Evolutionary conservation across 805 yeast species (phyloP), one percentile per base, ranked within the genome.

Genomic region (Spathaspora passalidarum): DNA sequence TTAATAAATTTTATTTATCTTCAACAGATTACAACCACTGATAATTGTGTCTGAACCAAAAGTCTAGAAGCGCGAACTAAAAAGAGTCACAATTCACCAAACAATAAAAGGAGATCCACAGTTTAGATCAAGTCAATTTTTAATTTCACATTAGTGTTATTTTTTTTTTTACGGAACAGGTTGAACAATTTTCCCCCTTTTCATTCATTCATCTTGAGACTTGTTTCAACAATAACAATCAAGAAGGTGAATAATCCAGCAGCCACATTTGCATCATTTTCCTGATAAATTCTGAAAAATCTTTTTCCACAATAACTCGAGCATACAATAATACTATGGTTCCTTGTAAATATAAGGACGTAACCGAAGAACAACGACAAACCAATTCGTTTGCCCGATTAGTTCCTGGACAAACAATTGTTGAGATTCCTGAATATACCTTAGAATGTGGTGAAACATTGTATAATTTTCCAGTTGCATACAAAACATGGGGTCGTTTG

Each of bases 401-500:
- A 44, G 96, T 94, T 9, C 72, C 79, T 18, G 85, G 82, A 38
- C 99, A 94, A 66, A 78, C 80, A 23, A 81, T 88, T 14, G 88
- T 86, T 10, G 83, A 86, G 48, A 73, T 94, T 5, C 96, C 97
- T 0, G 73, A 77, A 49, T 80, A 82, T 56, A 72, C 73, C 25
- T 73, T 94, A 19, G 99, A 94, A 60, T 85, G 94, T 44, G 97
- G 96, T 4, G 90, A 88, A 49, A 65, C 73, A 0, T 66, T 92
- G 10, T 62, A 59, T 38, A 72, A 88, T 21, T 88, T 91, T 38
- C 98, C 97, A 0, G 87, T 94, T 18, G 99, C 98, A 2, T 94
- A 87, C 70, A 92, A 92, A 63, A 86, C 96, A 0, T 94, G 97
- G 97, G 99, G 99, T 2, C 74, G 78, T 45, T 74, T 94, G 40